Evolutionary conservation across 1,139 yeast genomes (phyloP).

Genomic region (Blastobotrys proliferans): DNA sequence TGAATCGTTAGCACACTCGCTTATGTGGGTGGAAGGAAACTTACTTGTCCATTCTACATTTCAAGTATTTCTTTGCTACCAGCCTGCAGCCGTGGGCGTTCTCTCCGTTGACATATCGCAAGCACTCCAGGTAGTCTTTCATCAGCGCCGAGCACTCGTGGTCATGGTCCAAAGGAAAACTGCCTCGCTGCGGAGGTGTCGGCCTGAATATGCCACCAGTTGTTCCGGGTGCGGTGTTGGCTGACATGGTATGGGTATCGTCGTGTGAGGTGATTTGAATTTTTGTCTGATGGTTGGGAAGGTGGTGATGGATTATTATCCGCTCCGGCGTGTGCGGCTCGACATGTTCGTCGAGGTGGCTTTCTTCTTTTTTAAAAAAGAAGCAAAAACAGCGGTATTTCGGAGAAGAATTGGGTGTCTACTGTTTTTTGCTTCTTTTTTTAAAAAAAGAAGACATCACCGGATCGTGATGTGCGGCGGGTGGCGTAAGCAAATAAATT

Average conservation of each 20-base stretch:
- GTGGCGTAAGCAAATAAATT: no score
- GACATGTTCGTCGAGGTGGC: no score
- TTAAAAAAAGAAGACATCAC: no score
- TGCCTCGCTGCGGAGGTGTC: constrained; percentile 93
- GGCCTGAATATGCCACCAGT: constrained; percentile 43
- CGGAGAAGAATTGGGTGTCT: no score
- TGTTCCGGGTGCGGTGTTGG: constrained; percentile 10
- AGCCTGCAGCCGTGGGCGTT: constrained; percentile 88
- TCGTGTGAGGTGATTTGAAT: neutral
- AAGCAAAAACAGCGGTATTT: no score
- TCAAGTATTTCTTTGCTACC: constrained; percentile 73
- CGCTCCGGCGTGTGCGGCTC: no score
- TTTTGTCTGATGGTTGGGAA: no score
- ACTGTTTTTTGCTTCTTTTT: no score
- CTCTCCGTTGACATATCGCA: constrained; percentile 71
- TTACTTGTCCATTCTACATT: constrained; percentile 81
- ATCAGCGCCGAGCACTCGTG: constrained; percentile 76
- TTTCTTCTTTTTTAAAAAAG: no score
- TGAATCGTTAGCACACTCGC: neutral
- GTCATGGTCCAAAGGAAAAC: constrained; percentile 91
- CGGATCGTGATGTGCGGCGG: no score
- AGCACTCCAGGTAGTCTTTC: constrained; percentile 71
- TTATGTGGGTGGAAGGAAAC: constrained; percentile 16
- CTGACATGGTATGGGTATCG: constrained; percentile 7
- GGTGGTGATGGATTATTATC: no score